Percentiles rank a stretch among this genome's conserved stretches.
Evolutionary conservation across 169 alveolate genomes (phyloP).

Genomic region (Plasmodium inui): DNA sequence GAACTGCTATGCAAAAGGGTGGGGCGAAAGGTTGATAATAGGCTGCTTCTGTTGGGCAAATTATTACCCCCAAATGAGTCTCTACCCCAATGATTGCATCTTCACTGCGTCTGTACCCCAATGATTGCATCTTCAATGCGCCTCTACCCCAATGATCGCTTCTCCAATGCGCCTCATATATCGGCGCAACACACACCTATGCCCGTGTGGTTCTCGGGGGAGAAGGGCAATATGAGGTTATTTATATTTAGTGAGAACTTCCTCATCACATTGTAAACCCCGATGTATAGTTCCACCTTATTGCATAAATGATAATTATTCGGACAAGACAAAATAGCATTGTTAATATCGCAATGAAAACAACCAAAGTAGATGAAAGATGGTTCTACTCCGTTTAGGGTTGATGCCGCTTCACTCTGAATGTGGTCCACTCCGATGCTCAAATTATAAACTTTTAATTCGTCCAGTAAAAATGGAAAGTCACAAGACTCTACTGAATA

Average conservation of each 20-base stretch:
- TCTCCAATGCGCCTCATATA: constrained; percentile 10
- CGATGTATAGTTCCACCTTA: constrained; percentile 84
- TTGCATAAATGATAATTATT: constrained; percentile 90
- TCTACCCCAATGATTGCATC: not conserved
- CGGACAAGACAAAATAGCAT: constrained; percentile 84
- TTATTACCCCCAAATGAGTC: not conserved
- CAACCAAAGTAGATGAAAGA: constrained; percentile 90
- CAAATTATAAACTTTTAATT: constrained; percentile 84
- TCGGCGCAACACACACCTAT: constrained; percentile 70
- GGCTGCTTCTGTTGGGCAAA: not conserved
- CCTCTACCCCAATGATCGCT: not conserved
- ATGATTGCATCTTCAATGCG: not conserved
- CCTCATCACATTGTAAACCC: constrained; percentile 72
- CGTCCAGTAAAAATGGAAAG: constrained; percentile 89
- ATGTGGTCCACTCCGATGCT: constrained; percentile 83
- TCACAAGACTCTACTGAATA: constrained; percentile 86
- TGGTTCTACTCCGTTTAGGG: constrained; percentile 90
- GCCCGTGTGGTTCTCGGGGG: constrained; percentile 54
- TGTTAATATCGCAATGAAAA: constrained; percentile 87
- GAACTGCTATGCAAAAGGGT: not conserved
- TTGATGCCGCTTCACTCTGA: constrained; percentile 84
- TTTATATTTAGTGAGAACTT: constrained; percentile 54
- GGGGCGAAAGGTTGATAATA: not conserved
- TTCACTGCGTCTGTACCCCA: not conserved
- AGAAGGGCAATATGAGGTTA: constrained; percentile 57